Base-by-base conservation (phyloP, 2,329 filamentous ascomycete genomes). In the Fusarium solani-melongenae region DNA sequence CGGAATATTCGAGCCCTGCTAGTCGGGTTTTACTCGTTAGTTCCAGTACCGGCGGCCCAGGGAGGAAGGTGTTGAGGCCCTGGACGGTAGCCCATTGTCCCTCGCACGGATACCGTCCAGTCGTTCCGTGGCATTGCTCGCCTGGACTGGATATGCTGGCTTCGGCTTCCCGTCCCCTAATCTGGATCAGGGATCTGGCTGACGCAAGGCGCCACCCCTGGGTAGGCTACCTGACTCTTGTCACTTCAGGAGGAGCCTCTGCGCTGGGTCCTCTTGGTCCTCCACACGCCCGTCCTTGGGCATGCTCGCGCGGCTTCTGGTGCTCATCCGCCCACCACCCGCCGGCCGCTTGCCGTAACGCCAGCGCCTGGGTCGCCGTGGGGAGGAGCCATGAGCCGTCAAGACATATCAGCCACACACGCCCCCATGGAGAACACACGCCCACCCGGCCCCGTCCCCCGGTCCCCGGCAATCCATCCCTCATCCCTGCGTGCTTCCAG, bases 161-260 rank as follows among this genome's bases (percentile, higher is more conserved):
- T 51, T 64, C 67, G 63, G 62, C 72, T 67, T 70, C 71, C 65
- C 67, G 74, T 72, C 69, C 60, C 73, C 70, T 70, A 76, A 71
- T 75, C 71, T 76, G 57, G 72, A 73, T 72, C 74, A 76, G 63
- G 75, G 74, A 76, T 77, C 72, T 77, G 64, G 66, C 70, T 77
- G 76, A 76, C 67, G 74, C 70, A 77, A 76, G 62, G 67, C 56
- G 64, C 55, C 67, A 60, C 70, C 65, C 73, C 71, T 66, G 62
- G 67, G 44, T 31, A 44, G 67, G 38, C 66, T 75, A 72, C 76
- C 66, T 77, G 74, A 74, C 74, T 77, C 71, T 74, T 67, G 69
- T 49, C 49, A 27, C 62, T 31, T 60, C 49, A 56, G 49, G 49
- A 41, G 57, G 69, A 71, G 65, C 61, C 56, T 57, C 64, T 57